A percentile compares a stretch with the other conserved stretches of the same genome.
Conservation (phyloP, 805 yeast genomes). For the Saccharomycopsis sp. region DNA sequence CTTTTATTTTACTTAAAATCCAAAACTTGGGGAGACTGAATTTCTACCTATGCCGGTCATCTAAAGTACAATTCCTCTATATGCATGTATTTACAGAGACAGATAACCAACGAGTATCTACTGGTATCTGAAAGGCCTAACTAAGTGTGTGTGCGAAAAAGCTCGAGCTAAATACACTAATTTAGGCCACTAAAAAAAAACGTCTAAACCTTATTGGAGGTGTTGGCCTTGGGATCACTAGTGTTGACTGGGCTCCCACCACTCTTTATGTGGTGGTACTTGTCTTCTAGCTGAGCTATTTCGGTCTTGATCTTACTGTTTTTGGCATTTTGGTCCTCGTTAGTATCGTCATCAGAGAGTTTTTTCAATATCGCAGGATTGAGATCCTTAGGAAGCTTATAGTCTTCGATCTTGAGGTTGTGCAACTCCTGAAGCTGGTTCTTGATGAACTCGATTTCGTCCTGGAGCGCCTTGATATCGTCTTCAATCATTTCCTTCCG, state of each 20-base stretch:
- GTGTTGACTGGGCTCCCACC: background rate
- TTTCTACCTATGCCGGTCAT: background rate
- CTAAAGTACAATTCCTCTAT: background rate
- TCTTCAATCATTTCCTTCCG: slow-evolving; percentile 64
- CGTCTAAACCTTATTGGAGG: background rate
- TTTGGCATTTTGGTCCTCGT: background rate
- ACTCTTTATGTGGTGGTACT: background rate
- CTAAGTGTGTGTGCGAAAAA: background rate
- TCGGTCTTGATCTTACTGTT: background rate
- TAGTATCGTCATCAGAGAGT: slow-evolving; percentile 1
- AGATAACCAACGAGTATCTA: background rate
- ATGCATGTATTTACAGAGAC: background rate
- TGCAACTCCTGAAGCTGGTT: slow-evolving; percentile 38
- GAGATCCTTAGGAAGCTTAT: slow-evolving; percentile 40
- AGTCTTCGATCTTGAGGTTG: slow-evolving; percentile 39
- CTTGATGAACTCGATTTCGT: slow-evolving; percentile 57
- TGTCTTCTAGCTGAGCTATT: background rate
- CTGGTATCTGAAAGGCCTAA: background rate
- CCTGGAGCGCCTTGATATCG: slow-evolving; percentile 63
- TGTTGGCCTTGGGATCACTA: background rate
- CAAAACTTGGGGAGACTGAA: too few relatives aligned
- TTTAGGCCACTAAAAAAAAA: background rate
- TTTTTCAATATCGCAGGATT: slow-evolving; percentile 38
- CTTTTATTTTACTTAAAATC: too few relatives aligned
- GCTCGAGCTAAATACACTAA: background rate